These are phyloP conservation scores for Epichloe baconii DNA, from an alignment of 2,329 filamentous ascomycete species.

Conservation along the genomic window DNA sequence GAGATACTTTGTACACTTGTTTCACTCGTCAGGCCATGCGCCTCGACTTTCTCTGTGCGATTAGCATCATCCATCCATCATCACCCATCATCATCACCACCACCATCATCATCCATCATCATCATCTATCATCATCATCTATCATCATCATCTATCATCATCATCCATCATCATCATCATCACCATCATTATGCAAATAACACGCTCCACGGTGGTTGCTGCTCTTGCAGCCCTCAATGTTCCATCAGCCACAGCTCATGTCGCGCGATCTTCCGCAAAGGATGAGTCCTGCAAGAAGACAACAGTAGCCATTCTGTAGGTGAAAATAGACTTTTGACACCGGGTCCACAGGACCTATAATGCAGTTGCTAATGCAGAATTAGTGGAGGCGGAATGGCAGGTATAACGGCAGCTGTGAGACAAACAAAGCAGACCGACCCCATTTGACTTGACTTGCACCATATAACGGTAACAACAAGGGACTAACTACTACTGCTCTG, in stretches of 20 bases:
- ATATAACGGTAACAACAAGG: neutral
- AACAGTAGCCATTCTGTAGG: slow-evolving; percentile 19
- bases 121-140: no score
- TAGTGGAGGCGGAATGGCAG: slow-evolving; percentile 45
- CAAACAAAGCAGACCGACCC: neutral
- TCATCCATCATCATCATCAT: neutral
- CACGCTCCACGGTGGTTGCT: neutral
- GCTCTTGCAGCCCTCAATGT: slow-evolving; percentile 2
- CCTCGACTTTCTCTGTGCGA: no score
- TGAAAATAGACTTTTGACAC: neutral
- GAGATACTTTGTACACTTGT: no score
- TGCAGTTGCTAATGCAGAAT: neutral
- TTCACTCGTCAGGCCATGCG: no score
- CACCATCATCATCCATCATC: no score
- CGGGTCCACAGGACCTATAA: no score
- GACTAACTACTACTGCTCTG: neutral
- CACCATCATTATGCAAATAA: neutral
- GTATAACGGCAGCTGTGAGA: slow-evolving; percentile 42
- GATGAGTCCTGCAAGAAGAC: slow-evolving; percentile 15
- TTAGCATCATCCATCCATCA: neutral
- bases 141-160: no score
- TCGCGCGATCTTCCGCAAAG: neutral
- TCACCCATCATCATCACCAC: neutral
- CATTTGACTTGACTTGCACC: no score
- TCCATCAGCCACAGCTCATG: slow-evolving; percentile 5